phyloP scores from a whole-genome alignment of 2,329 filamentous ascomycete genomes.

The Balansia obtecta region DNA sequence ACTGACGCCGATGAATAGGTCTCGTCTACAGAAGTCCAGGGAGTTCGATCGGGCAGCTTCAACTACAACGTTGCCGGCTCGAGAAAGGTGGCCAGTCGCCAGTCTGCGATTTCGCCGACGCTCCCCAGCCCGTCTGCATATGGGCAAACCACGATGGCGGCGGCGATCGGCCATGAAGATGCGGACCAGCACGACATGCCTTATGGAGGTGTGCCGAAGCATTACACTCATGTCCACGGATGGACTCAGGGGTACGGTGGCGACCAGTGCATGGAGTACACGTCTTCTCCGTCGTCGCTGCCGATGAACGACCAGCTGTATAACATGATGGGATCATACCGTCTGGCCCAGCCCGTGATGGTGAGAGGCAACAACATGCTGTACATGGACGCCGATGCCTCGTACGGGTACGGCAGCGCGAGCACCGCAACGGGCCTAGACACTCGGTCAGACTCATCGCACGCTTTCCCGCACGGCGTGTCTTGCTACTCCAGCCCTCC shows the following conservation, averaged over 20 bases:
- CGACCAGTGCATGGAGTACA: slow-evolving; percentile 14
- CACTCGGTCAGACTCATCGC: slow-evolving; percentile 10
- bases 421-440: slow-evolving; percentile 8
- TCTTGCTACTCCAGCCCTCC: slow-evolving; percentile 5
- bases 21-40: slow-evolving; percentile 18
- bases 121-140: neutral
- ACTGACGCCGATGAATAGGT: slow-evolving; percentile 10
- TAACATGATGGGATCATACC: slow-evolving; percentile 15
- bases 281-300: slow-evolving; percentile 11
- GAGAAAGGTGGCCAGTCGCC: slow-evolving; percentile 18
- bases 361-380: slow-evolving; percentile 11
- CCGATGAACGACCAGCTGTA: slow-evolving; percentile 13
- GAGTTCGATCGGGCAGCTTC: slow-evolving; percentile 14
- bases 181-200: slow-evolving; percentile 6
- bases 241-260: slow-evolving; percentile 17
- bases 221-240: slow-evolving; percentile 13
- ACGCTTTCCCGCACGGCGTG: slow-evolving; percentile 12
- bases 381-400: slow-evolving; percentile 16
- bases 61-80: slow-evolving; percentile 19
- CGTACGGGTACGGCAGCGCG: slow-evolving; percentile 15
- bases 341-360: slow-evolving; percentile 11
- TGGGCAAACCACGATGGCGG: neutral
- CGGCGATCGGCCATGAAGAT: slow-evolving; percentile 1
- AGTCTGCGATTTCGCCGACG: slow-evolving; percentile 8
- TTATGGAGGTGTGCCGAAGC: slow-evolving; percentile 14